Evolutionary conservation across 352 stramenopile genomes (phyloP), one percentile per base, ranked within the genome.

Genomic region (Thalassiosira gravida): DNA sequence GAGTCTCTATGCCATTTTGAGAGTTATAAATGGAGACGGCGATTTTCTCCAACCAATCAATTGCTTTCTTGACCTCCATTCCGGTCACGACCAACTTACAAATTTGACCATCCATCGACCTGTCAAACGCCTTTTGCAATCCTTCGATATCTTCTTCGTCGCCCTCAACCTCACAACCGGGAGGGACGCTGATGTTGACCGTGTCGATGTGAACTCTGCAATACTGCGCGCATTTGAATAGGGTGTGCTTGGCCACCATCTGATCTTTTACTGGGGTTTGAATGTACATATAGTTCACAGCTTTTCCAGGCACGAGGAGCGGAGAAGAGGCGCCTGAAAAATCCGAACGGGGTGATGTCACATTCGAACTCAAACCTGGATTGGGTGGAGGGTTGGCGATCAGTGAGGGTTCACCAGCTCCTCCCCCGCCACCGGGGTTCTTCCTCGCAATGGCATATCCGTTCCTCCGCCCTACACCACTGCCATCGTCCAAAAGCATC

Each of bases 31-130:
- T 73, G 0, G 50, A 62, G n/a, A 24, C 20, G 1, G 20, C 52
- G 39, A 79, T 69, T 30, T 85, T 90, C 49, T 90, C 71, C 14
- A 94, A 66, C 69, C 82, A 87, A 37, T 80, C 67, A 32, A 83
- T 63, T 11, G 89, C 89, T 35, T 90, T 88, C 24, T 66, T 49
- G 16, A 88, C 59, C 55, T 91, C 76, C 30, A 69, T 72, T 27
- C 89, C 89, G 16, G 80, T 75, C 39, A 93, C 76, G 18, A 82
- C 80, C 24, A 93, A 57, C 80, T 93, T 94, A 87, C 89, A 94
- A 35, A 91, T 63, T 3, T 35, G 76, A 3, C 86, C 86, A 82
- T 94, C 89, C 3, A 65, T 39, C 6, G 85, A 91, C 46, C 75
- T 29, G 9, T 90, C 59, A 22, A 88, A 68, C 0, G 83, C 78